Evolutionary conservation across 2,329 filamentous ascomycete species (phyloP), one percentile per base, ranked within the genome.

Genomic region (Dothiorella sarmentorum): DNA sequence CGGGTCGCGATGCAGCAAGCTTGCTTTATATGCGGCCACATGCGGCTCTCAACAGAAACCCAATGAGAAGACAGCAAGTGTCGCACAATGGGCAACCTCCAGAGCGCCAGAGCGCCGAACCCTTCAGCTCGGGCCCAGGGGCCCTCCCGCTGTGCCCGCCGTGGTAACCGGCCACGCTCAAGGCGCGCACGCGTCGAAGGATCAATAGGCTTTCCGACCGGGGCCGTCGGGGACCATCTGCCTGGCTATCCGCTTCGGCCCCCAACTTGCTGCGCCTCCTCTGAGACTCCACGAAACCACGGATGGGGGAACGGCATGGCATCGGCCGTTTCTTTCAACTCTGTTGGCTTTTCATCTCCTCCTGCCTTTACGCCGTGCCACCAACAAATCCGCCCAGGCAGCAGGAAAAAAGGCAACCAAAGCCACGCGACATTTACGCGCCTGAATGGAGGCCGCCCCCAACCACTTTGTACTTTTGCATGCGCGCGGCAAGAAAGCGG

Each of bases 201-300:
- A 53, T 53, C 49, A 53, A 9, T 53, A 53, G 49, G 49, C 49
- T 52, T n/a, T n/a, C n/a, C n/a, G n/a, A n/a, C n/a, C n/a, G n/a
- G n/a, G n/a, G n/a, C n/a, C n/a, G n/a, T n/a, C n/a, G n/a, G n/a
- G n/a, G n/a, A n/a, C n/a, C 33, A 3, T 26, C 45, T 24, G 26
- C 9, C 15, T 47, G 43, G 26, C 3, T 31, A 17, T 20, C 9
- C 18, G 11, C 40, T 37, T 53, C 4, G 49, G 24, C 49, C 49
- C 49, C 49, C 35, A 40, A 10, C n/a, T n/a, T n/a, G 49, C 49
- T 38, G 49, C 49, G 33, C 35, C 49, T 40, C 22, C 9, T 40
- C 17, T n/a, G n/a, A 37, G 17, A 26, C 18, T 7, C 47, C 47
- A 37, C 47, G 27, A 53, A 35, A 31, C 27, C n/a, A n/a, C 49